Evolutionary conservation across 2,329 filamentous ascomycete genomes (phyloP).

Genomic region (Dactylellina sp.): DNA sequence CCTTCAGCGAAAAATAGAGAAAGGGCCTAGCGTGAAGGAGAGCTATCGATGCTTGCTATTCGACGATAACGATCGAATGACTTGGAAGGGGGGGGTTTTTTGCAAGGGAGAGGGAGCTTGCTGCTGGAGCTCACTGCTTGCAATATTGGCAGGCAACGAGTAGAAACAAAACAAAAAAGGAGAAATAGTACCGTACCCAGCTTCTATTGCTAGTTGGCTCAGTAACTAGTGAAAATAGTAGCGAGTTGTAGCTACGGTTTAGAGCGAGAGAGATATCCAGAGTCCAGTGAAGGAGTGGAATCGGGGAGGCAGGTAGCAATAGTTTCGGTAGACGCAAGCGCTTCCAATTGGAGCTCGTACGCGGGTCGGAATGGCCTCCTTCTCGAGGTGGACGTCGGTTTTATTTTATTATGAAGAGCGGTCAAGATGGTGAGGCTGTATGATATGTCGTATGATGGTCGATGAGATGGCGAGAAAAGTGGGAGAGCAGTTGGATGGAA

Average conservation of each 20-base stretch:
- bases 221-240: constrained; percentile 26
- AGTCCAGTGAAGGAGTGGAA: constrained; percentile 56
- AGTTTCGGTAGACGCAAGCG: constrained; percentile 21
- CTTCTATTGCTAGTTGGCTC: constrained; percentile 12
- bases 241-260: constrained; percentile 20
- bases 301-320: constrained; percentile 9
- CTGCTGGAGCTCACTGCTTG: constrained; percentile 15
- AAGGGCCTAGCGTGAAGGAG: constrained; percentile 14
- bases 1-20: constrained; percentile 1
- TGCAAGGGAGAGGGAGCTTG: constrained; percentile 1
- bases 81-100: constrained; percentile 5
- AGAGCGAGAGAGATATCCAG: constrained; percentile 21
- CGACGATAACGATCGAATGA: constrained; percentile 14
- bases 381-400: constrained; percentile 28
- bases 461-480: background rate
- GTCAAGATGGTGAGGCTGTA: constrained; percentile 20
- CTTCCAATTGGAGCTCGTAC: constrained; percentile 46
- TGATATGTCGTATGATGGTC: constrained; percentile 10
- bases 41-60: background rate
- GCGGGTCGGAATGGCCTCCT: constrained; percentile 34
- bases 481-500: background rate
- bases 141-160: constrained; percentile 22
- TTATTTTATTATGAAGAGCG: background rate
- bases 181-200: constrained; percentile 23
- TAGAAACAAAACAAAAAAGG: background rate